Evolutionary conservation across 352 stramenopile species (phyloP).

Genomic region (Globisporangium abappressorium): DNA sequence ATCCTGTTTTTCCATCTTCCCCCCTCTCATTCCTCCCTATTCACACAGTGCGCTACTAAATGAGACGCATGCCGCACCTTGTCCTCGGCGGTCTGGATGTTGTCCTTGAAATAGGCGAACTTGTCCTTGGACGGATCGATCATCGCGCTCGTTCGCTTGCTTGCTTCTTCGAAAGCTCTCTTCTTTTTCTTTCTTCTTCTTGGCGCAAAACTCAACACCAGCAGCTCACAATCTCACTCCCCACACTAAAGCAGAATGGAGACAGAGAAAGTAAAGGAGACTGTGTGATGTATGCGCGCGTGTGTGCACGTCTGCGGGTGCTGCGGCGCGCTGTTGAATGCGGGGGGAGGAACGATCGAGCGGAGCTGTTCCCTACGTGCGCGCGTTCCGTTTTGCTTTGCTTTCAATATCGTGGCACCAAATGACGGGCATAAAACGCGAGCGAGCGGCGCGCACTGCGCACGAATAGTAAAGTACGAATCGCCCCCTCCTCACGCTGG

Average conservation of each 20-base stretch:
- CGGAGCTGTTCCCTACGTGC: not conserved
- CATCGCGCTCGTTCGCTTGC: slow-evolving; percentile 28
- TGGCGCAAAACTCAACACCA: not conserved
- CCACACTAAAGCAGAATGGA: not conserved
- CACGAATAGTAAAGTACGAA: slow-evolving; percentile 21
- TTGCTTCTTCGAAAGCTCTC: not conserved
- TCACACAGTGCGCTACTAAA: not conserved
- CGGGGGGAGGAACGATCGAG: not conserved
- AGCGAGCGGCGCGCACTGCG: not conserved
- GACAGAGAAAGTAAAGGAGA: not conserved
- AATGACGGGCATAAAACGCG: slow-evolving; percentile 6
- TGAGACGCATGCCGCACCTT: slow-evolving; percentile 38
- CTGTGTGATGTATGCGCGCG: not conserved
- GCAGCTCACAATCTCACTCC: not conserved
- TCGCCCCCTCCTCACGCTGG: slow-evolving; percentile 6
- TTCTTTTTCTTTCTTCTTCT: not conserved
- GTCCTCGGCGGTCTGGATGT: slow-evolving; percentile 86
- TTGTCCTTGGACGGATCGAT: slow-evolving; percentile 88
- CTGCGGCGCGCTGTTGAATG: slow-evolving; percentile 1
- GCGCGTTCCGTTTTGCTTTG: slow-evolving; percentile 17
- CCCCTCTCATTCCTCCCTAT: not conserved
- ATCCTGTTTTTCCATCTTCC: not conserved
- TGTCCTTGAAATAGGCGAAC: slow-evolving; percentile 89
- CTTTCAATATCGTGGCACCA: slow-evolving; percentile 9
- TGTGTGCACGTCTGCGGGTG: not conserved